Evolutionary conservation across 352 stramenopile genomes (phyloP), one percentile per base, ranked within the genome.

Genomic region (Thalassiosira mediterranea): DNA sequence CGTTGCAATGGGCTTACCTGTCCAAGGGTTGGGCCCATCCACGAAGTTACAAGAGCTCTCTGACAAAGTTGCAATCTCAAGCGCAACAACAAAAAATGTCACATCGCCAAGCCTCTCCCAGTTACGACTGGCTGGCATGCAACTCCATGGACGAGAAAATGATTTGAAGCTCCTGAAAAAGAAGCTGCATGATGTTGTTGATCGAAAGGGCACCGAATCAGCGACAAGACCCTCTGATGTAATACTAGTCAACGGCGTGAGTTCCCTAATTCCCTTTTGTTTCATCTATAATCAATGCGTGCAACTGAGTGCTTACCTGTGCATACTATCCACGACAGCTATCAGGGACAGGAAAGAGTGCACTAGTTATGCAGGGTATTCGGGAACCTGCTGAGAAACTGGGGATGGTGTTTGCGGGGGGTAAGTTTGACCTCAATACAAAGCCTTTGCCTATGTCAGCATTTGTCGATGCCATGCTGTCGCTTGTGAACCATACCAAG

Each of bases 391-490:
- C 37, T 8, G 37, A 44, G 37, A 57, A 57, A 11, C 1, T 57
- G 5, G 48, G 48, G 0, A 32, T 21, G 17, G 26, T 57, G 10
- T 57, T 57, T 2, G 48, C 48, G 4, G 26, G 26, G 13, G 48
- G 48, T 11, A 57, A 57, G 26, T 57, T 57, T 11, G 48, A 57
- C 26, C 2, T 32, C 2, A 57, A 57, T 0, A 38, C n/a, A 3
- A 21, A 21, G n/a, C 17, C 48, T 7, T n/a, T 57, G 17, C 48
- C 48, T 7, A 15, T 57, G 17, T 57, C 48, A 1, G 48, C 48
- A 11, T 57, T 57, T 57, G 17, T 21, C 48, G 48, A 57, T 23
- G 48, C 48, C 48, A 42, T 57, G 48, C 3, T 2, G n/a, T 3
- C 4, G 15, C 4, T 57, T 5, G 21, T 13, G 13, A 57, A 38